These are phyloP conservation scores for Globisporangium spiculum DNA, from an alignment of 352 stramenopile genomes.

Conservation along the genomic window DNA sequence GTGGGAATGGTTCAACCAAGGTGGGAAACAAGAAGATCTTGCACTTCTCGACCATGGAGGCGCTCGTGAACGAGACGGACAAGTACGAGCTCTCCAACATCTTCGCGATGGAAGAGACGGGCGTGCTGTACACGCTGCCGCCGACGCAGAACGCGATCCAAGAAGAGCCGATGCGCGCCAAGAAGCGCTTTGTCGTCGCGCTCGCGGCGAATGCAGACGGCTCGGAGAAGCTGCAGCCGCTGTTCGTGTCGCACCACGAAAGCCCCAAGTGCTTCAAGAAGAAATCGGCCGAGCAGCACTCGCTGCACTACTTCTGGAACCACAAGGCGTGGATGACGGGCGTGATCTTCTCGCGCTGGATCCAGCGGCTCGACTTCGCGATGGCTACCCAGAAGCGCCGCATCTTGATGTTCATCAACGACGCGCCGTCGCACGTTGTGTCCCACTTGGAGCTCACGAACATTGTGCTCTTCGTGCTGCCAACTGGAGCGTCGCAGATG, in stretches of 20 bases:
- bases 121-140: conserved; percentile 69
- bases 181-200: conserved; percentile 71
- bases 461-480: conserved; percentile 65
- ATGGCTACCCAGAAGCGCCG: conserved; percentile 76
- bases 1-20: background rate
- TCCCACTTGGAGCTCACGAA: conserved; percentile 75
- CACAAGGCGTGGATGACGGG: conserved; percentile 82
- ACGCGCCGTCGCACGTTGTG: conserved; percentile 73
- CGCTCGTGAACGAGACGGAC: conserved; percentile 57
- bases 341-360: conserved; percentile 80
- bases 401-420: conserved; percentile 78
- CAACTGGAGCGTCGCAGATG: conserved; percentile 43
- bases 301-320: conserved; percentile 83
- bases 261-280: conserved; percentile 76
- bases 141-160: conserved; percentile 44
- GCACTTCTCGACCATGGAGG: conserved; percentile 60
- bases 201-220: conserved; percentile 68
- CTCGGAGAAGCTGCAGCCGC: conserved; percentile 70
- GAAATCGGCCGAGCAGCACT: conserved; percentile 74
- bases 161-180: conserved; percentile 50
- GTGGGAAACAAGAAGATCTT: conserved; percentile 33
- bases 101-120: conserved; percentile 75
- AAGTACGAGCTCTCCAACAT: conserved; percentile 75
- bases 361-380: conserved; percentile 74
- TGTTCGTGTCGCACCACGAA: conserved; percentile 81